phyloP scores from a whole-genome alignment of 2,329 filamentous ascomycete species.

The Pyrenophora teres region DNA sequence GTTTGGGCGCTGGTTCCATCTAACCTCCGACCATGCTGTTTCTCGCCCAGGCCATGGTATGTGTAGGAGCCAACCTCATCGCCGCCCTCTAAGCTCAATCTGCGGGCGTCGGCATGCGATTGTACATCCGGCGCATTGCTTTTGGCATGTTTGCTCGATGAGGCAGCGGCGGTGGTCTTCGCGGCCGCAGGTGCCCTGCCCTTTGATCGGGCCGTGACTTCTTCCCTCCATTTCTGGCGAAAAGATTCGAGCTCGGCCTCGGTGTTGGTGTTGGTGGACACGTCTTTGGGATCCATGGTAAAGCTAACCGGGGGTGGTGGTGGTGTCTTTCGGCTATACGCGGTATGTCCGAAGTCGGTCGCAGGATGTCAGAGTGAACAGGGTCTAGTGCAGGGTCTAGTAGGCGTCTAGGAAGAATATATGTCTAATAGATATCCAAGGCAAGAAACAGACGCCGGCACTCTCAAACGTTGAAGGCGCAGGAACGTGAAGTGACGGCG shows the following conservation, averaged over 20 bases:
- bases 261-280: slow-evolving; percentile 44
- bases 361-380: slow-evolving; percentile 20
- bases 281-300: slow-evolving; percentile 25
- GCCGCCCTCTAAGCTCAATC: slow-evolving; percentile 38
- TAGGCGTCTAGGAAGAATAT: slow-evolving; percentile 25
- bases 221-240: slow-evolving; percentile 82
- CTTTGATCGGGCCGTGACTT: slow-evolving; percentile 65
- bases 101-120: slow-evolving; percentile 31
- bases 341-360: slow-evolving; percentile 40
- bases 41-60: slow-evolving; percentile 54
- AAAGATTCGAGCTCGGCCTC: slow-evolving; percentile 81
- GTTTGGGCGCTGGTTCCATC: slow-evolving; percentile 49
- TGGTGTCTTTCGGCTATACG: slow-evolving; percentile 29
- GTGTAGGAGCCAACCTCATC: slow-evolving; percentile 50
- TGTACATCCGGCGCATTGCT: slow-evolving; percentile 31
- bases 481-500: slow-evolving; percentile 4
- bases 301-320: slow-evolving; percentile 20
- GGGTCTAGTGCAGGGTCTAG: slow-evolving; percentile 13
- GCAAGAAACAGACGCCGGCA: slow-evolving; percentile 9
- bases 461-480: background rate
- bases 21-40: slow-evolving; percentile 51
- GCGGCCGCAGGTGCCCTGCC: slow-evolving; percentile 27
- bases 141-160: slow-evolving; percentile 33
- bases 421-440: slow-evolving; percentile 21
- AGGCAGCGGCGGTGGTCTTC: slow-evolving; percentile 19